Conservation (phyloP, 2,329 filamentous ascomycete genomes). For the Epichloe brachyelytri region DNA sequence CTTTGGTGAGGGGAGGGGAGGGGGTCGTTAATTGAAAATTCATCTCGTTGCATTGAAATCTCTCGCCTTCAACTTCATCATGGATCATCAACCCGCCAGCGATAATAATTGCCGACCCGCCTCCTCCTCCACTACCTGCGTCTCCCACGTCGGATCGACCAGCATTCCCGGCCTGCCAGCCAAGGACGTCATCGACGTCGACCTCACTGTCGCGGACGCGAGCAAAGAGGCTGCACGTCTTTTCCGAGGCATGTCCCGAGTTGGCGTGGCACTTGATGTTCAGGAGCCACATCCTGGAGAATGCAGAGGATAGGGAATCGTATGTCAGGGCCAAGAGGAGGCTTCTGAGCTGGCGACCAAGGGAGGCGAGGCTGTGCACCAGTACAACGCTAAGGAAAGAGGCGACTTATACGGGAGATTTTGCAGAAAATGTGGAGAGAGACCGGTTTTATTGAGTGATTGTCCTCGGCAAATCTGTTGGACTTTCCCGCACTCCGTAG, state of each 20-base stretch:
- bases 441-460: no score
- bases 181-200: slow-evolving; percentile 40
- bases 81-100: neutral
- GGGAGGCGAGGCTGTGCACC: slow-evolving; percentile 18
- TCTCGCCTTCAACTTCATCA: neutral
- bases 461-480: no score
- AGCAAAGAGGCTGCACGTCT: slow-evolving; percentile 35
- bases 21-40: no score
- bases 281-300: slow-evolving; percentile 26
- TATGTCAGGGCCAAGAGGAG: slow-evolving; percentile 19
- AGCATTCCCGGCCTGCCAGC: slow-evolving; percentile 35
- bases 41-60: no score
- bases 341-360: slow-evolving; percentile 3
- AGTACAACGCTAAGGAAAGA: slow-evolving; percentile 31
- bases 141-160: slow-evolving; percentile 38
- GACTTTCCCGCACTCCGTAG: no score
- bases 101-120: no score
- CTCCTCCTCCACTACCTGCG: slow-evolving; percentile 5
- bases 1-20: no score
- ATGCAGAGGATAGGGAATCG: slow-evolving; percentile 23
- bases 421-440: slow-evolving; percentile 11
- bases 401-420: slow-evolving; percentile 23
- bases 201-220: slow-evolving; percentile 29
- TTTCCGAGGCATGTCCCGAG: slow-evolving; percentile 28
- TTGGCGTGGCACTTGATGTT: slow-evolving; percentile 27